Evolutionary conservation across 208 protist species (phyloP).

Genomic region (Phytomonas sp.): DNA sequence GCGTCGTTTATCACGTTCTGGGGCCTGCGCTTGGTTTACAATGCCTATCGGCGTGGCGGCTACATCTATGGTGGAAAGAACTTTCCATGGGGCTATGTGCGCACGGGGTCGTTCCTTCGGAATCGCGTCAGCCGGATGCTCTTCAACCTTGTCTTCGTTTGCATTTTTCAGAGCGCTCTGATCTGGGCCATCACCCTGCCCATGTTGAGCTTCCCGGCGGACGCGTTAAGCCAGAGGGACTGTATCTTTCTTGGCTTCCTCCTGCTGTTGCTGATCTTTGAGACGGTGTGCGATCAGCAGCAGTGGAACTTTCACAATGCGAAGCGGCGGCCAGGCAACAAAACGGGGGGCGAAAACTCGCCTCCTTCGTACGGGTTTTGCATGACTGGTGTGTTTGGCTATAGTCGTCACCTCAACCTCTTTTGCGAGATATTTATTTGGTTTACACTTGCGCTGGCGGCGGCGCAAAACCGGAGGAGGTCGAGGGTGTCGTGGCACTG

Average conservation of each 20-base stretch:
- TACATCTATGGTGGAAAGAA: constrained; percentile 64
- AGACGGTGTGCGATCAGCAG: constrained; percentile 60
- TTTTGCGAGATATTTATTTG: constrained; percentile 62
- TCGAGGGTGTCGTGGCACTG: constrained; percentile 16
- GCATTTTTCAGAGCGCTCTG: constrained; percentile 53
- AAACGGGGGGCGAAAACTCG: constrained; percentile 38
- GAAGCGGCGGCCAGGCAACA: constrained; percentile 20
- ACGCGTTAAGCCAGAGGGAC: constrained; percentile 21
- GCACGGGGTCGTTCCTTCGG: constrained; percentile 11
- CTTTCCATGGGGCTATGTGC: constrained; percentile 70
- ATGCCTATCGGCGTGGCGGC: constrained; percentile 61
- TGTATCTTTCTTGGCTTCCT: constrained; percentile 23
- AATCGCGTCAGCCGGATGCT: constrained; percentile 35
- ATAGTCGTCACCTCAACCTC: constrained; percentile 69
- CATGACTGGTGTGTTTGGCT: constrained; percentile 34
- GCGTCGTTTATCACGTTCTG: constrained; percentile 46
- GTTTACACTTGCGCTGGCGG: constrained; percentile 39
- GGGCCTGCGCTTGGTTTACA: constrained; percentile 65
- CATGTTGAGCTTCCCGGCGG: constrained; percentile 29
- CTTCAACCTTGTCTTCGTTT: constrained; percentile 66
- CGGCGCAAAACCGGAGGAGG: constrained; percentile 12
- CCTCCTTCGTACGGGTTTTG: not conserved
- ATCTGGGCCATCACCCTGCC: constrained; percentile 72
- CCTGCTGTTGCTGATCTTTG: constrained; percentile 29
- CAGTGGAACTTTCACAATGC: constrained; percentile 61